Percentiles rank a stretch among this genome's conserved stretches.
phyloP scores from a whole-genome alignment of 2,329 filamentous ascomycete genomes.

The Biscogniauxia mediterranea region DNA sequence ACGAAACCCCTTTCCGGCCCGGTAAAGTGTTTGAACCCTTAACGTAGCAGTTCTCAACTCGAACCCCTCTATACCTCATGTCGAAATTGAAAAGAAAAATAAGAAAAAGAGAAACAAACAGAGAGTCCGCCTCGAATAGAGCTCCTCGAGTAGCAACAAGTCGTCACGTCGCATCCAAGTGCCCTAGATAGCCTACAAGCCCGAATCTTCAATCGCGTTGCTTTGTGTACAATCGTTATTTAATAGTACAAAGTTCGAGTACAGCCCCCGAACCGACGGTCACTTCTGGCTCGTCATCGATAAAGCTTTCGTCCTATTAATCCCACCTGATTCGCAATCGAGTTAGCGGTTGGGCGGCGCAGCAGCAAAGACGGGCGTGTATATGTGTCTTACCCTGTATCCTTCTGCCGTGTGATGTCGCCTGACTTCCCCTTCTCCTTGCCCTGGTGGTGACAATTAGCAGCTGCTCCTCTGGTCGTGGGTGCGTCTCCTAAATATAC shows the following conservation, averaged over 20 bases:
- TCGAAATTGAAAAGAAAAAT: background rate
- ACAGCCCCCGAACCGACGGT: background rate
- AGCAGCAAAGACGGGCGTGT: background rate
- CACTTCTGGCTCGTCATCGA: background rate
- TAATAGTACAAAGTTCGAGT: conserved; percentile 20
- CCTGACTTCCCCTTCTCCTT: conserved; percentile 68
- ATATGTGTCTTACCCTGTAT: conserved; percentile 62
- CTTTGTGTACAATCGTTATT: conserved; percentile 17
- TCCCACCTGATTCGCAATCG: conserved; percentile 27
- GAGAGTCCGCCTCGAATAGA: background rate
- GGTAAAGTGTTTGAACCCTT: background rate
- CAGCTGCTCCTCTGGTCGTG: conserved; percentile 13
- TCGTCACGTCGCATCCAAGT: background rate
- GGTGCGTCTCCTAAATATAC: conserved; percentile 29
- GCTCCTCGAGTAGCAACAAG: background rate
- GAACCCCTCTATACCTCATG: background rate
- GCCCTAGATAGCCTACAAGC: background rate
- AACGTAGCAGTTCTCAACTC: background rate
- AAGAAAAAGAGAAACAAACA: background rate
- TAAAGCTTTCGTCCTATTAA: conserved; percentile 15
- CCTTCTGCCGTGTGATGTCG: conserved; percentile 72
- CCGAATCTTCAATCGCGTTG: conserved; percentile 1
- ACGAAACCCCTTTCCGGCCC: background rate
- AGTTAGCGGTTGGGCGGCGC: background rate
- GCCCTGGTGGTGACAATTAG: conserved; percentile 45